Conservation (phyloP, 2,329 filamentous ascomycete species). For the Penicillium sclerotigenum region DNA sequence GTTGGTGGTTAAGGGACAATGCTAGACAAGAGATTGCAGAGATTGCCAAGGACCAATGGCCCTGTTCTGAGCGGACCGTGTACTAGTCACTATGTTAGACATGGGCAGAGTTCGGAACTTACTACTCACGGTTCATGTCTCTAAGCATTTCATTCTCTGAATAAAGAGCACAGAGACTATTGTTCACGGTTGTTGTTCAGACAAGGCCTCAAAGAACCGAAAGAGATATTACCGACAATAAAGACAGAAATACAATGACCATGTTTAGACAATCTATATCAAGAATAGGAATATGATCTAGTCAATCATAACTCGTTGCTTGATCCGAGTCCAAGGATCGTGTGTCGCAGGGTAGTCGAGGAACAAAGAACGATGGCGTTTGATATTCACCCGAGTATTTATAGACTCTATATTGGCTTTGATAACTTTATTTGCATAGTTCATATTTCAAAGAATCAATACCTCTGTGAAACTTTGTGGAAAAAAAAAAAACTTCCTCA, state of each 20-base stretch:
- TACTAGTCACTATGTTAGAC: no score
- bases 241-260: background rate
- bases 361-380: background rate
- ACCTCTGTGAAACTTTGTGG: background rate
- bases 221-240: background rate
- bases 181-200: background rate
- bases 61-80: background rate
- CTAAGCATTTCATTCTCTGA: background rate
- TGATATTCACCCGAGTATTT: background rate
- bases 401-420: background rate
- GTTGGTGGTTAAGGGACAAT: slow-evolving; percentile 25
- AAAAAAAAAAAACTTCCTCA: background rate
- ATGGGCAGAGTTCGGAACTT: no score
- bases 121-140: background rate
- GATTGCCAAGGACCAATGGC: background rate
- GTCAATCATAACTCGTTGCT: background rate
- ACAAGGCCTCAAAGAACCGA: background rate
- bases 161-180: background rate
- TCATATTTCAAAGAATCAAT: background rate
- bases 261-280: background rate
- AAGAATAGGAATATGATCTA: background rate
- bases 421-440: background rate
- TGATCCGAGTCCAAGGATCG: background rate
- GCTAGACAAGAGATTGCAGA: slow-evolving; percentile 5
- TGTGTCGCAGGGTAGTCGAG: background rate